Conservation (phyloP, 75 land plant genomes). For the Sequoia sempervirens region DNA sequence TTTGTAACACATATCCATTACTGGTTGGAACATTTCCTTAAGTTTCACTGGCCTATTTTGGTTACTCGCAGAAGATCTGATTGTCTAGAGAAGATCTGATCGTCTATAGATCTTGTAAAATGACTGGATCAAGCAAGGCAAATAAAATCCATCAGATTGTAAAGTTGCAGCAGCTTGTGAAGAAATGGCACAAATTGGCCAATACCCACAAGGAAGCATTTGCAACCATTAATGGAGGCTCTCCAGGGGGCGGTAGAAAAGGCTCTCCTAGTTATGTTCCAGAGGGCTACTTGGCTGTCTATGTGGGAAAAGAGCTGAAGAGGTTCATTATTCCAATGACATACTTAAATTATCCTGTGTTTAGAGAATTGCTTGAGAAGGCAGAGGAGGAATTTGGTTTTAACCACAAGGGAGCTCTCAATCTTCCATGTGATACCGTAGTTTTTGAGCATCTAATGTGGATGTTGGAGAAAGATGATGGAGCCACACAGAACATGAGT, state of each 20-base stretch:
- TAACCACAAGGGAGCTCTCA: conserved; percentile 63
- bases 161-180: conserved; percentile 58
- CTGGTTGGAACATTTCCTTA: not conserved
- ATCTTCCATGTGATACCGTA: conserved; percentile 65
- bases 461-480: conserved; percentile 42
- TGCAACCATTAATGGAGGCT: not conserved
- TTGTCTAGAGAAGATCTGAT: not conserved
- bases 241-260: not conserved
- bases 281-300: conserved; percentile 60
- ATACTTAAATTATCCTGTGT: conserved; percentile 58
- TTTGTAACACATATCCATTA: too few species aligned
- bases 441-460: conserved; percentile 68
- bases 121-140: conserved; percentile 20
- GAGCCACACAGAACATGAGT: not conserved
- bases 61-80: not conserved
- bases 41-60: not conserved
- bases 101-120: not conserved
- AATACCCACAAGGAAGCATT: conserved; percentile 16
- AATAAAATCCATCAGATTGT: conserved; percentile 71
- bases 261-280: conserved; percentile 29
- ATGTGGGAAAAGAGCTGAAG: conserved; percentile 60
- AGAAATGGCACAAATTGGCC: conserved; percentile 62
- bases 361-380: conserved; percentile 47
- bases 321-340: conserved; percentile 60
- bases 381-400: conserved; percentile 85